Evolutionary conservation across 2,329 filamentous ascomycete species (phyloP).

Genomic region (Echinosphaeria canescens): DNA sequence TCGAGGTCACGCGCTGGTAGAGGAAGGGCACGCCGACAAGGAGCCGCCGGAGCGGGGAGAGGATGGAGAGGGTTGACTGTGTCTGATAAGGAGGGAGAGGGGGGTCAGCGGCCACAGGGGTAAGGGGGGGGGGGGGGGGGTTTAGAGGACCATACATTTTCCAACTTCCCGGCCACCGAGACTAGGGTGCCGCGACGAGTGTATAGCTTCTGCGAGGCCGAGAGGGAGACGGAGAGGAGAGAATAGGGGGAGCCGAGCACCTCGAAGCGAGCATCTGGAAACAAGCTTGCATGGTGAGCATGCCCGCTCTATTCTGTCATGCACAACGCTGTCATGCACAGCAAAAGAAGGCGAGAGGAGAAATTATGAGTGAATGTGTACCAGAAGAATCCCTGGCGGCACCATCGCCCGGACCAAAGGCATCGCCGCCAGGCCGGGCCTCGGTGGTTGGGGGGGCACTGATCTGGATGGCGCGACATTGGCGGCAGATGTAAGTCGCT

Average conservation of each 20-base stretch:
- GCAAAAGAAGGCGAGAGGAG: constrained; percentile 1
- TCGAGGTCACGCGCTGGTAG: constrained; percentile 79
- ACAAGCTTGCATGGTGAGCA: too few relatives aligned
- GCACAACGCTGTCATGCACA: not conserved
- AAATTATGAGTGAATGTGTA: too few relatives aligned
- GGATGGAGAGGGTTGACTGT: constrained; percentile 70
- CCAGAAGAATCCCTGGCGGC: constrained; percentile 25
- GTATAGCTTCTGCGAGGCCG: constrained; percentile 83
- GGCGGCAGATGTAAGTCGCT: too few relatives aligned
- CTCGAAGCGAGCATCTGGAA: constrained; percentile 81
- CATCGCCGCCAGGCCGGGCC: constrained; percentile 27
- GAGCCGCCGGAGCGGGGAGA: constrained; percentile 65
- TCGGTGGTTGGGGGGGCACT: constrained; percentile 36
- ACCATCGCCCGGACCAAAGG: constrained; percentile 26
- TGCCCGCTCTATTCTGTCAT: too few relatives aligned
- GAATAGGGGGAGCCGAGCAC: constrained; percentile 85
- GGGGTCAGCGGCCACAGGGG: constrained; percentile 1
- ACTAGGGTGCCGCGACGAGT: constrained; percentile 83
- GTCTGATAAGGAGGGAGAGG: constrained; percentile 32
- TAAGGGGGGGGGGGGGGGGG: not conserved
- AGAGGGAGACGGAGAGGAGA: constrained; percentile 78
- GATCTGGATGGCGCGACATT: constrained; percentile 41
- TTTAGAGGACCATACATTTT: constrained; percentile 41
- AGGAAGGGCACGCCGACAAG: constrained; percentile 79
- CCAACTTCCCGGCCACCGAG: constrained; percentile 70